Conservation (phyloP, 768 basidiomycete genomes). For the Suillus plorans region DNA sequence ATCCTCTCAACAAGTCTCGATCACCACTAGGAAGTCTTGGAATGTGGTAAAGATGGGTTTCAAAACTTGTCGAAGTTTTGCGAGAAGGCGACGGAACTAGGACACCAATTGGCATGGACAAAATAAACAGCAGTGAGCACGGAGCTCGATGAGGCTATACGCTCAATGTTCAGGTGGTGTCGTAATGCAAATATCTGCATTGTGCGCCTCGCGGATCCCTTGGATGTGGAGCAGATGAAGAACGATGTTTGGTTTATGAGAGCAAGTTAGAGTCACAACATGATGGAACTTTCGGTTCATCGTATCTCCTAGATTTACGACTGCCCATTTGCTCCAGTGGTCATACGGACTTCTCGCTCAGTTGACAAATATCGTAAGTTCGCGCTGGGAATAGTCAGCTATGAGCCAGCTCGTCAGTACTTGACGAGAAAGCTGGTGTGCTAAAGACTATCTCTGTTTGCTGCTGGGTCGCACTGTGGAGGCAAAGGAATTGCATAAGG, state of each 20-base stretch:
- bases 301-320: not conserved
- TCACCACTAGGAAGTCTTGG: not conserved
- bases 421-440: not conserved
- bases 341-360: not conserved
- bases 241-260: constrained; percentile 14
- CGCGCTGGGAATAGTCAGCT: constrained; percentile 6
- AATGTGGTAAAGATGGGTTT: not conserved
- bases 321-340: not conserved
- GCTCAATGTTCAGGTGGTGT: constrained; percentile 18
- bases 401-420: not conserved
- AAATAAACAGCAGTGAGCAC: constrained; percentile 6
- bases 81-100: constrained; percentile 1
- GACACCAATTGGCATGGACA: constrained; percentile 7
- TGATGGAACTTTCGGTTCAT: not conserved
- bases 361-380: not conserved
- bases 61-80: constrained; percentile 4
- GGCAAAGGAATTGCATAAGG: not conserved
- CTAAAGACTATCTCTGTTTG: constrained; percentile 2
- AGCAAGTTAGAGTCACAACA: constrained; percentile 1
- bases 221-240: not conserved
- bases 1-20: not conserved
- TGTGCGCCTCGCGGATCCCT: constrained; percentile 8
- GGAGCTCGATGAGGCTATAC: constrained; percentile 15
- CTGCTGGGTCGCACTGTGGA: not conserved
- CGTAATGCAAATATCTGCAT: constrained; percentile 14